Conservation (phyloP, 2,329 filamentous ascomycete species). For the Didymella pomorum region DNA sequence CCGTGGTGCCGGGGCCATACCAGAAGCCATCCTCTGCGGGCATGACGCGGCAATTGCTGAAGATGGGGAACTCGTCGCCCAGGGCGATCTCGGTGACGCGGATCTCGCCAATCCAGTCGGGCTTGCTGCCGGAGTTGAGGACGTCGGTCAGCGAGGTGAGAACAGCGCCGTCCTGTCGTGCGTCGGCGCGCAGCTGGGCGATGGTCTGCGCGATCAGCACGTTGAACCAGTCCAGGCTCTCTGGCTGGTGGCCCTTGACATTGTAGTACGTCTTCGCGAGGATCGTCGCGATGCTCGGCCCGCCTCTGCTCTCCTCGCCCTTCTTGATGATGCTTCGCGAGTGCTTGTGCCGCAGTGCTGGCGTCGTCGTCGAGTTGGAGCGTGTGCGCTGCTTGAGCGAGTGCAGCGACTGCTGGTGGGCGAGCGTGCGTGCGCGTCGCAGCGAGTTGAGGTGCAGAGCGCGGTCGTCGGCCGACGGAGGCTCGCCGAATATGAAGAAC, state of each 20-base stretch:
- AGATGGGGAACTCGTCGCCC: slow-evolving; percentile 97
- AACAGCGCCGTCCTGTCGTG: slow-evolving; percentile 89
- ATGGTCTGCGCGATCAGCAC: slow-evolving; percentile 96
- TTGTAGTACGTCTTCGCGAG: slow-evolving; percentile 98
- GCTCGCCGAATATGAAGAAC: slow-evolving; percentile 99
- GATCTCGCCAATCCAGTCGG: slow-evolving; percentile 92
- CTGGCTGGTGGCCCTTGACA: slow-evolving; percentile 91
- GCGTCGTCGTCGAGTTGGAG: slow-evolving; percentile 48
- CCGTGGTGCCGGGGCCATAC: slow-evolving; percentile 53
- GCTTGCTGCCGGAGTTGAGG: slow-evolving; percentile 85
- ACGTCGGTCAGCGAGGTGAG: slow-evolving; percentile 83
- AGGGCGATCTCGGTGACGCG: slow-evolving; percentile 91
- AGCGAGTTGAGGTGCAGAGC: slow-evolving; percentile 78
- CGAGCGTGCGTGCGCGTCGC: slow-evolving; percentile 74
- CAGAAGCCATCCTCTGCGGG: slow-evolving; percentile 79
- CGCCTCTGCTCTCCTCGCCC: slow-evolving; percentile 52
- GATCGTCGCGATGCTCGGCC: slow-evolving; percentile 92
- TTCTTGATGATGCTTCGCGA: slow-evolving; percentile 57
- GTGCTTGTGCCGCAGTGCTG: slow-evolving; percentile 48
- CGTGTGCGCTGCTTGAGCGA: slow-evolving; percentile 40
- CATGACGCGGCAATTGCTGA: slow-evolving; percentile 96
- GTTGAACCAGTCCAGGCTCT: slow-evolving; percentile 99
- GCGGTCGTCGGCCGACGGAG: slow-evolving; percentile 81
- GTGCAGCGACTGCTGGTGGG: slow-evolving; percentile 62
- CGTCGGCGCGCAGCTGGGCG: slow-evolving; percentile 91